Conservation (phyloP, 306 rosid species). For the Trichosanthes truncata region DNA sequence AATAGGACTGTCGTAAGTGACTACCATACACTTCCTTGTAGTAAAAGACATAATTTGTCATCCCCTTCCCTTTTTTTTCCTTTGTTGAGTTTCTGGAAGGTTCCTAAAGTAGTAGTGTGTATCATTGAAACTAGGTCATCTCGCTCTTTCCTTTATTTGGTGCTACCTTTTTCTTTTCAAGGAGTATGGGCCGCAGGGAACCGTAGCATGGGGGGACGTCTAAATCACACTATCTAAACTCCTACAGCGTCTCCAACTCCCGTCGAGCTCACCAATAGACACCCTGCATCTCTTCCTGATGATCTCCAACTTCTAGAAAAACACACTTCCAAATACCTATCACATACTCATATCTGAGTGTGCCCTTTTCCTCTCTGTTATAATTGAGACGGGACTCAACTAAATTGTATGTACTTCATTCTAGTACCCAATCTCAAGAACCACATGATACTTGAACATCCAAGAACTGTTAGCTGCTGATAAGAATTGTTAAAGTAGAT, state of each 20-base stretch:
- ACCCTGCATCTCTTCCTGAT: not conserved
- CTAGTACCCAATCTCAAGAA: not conserved
- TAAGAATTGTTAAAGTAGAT: not conserved
- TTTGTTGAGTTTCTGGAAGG: not conserved
- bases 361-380: not conserved
- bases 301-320: not conserved
- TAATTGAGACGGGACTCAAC: not conserved
- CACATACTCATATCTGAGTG: not conserved
- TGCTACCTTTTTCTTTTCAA: not conserved
- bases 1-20: not conserved
- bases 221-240: not conserved
- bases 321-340: not conserved
- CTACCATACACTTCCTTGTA: not conserved
- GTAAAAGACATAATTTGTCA: not conserved
- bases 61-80: not conserved
- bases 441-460: not conserved
- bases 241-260: not conserved
- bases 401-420: not conserved
- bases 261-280: not conserved
- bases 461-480: not conserved
- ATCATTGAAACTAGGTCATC: not conserved
- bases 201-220: not conserved
- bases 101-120: not conserved
- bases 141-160: not conserved
- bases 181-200: not conserved